Conservation (phyloP, 2,329 filamentous ascomycete genomes). For the Lachnellula occidentalis region DNA sequence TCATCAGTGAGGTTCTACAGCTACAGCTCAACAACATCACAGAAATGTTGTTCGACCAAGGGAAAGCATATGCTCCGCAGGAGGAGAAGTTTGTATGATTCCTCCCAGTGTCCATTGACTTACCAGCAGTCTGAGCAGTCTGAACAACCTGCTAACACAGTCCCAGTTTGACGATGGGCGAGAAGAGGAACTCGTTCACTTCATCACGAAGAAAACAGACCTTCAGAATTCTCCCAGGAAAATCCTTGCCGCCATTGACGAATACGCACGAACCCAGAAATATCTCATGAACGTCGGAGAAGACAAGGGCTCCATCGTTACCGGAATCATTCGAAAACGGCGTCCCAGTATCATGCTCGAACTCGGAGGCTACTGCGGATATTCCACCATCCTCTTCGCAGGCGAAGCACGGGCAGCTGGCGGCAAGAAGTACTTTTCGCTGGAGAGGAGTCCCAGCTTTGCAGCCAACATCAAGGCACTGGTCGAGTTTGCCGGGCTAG, state of each 20-base stretch:
- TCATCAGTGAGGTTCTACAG: no score
- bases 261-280: conserved; percentile 58
- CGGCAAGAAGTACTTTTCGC: conserved; percentile 61
- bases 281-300: conserved; percentile 78
- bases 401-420: conserved; percentile 58
- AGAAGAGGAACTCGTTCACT: conserved; percentile 68
- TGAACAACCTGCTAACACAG: neutral
- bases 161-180: conserved; percentile 62
- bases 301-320: conserved; percentile 67
- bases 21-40: no score
- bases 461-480: conserved; percentile 63
- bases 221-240: conserved; percentile 54
- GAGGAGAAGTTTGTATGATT: conserved; percentile 22
- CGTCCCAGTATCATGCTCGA: conserved; percentile 71
- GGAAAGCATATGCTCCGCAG: conserved; percentile 22
- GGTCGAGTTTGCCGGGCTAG: conserved; percentile 69
- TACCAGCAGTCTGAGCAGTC: neutral
- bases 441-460: conserved; percentile 71
- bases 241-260: conserved; percentile 65
- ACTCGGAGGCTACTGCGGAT: conserved; percentile 75
- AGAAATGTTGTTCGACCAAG: conserved; percentile 13
- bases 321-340: conserved; percentile 58
- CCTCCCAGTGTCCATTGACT: neutral
- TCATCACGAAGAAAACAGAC: conserved; percentile 57
- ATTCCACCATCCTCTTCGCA: conserved; percentile 73